Evolutionary conservation across 352 stramenopile genomes (phyloP).

Genomic region (Phytophthora niederhauseri): DNA sequence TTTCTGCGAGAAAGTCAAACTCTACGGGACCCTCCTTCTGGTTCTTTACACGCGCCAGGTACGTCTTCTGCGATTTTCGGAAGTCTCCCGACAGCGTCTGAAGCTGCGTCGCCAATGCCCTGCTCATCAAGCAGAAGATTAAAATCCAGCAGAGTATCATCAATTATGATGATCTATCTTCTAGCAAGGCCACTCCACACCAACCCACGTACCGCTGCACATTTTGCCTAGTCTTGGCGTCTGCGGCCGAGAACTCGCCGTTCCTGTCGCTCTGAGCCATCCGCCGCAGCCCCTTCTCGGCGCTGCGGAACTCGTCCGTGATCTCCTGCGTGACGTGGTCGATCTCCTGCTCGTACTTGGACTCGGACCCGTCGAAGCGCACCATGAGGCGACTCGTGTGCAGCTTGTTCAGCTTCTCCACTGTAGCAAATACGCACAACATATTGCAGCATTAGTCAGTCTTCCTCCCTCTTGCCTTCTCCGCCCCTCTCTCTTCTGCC

Average conservation of each 20-base stretch:
- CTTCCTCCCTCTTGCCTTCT: background rate
- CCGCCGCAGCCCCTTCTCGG: slow-evolving; percentile 74
- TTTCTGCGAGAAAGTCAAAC: slow-evolving; percentile 90
- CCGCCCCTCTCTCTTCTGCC: background rate
- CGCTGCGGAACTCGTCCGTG: slow-evolving; percentile 82
- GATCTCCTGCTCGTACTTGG: slow-evolving; percentile 87
- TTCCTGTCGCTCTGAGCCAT: slow-evolving; percentile 67
- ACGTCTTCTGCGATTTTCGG: slow-evolving; percentile 98
- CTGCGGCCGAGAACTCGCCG: slow-evolving; percentile 72
- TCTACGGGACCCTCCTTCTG: slow-evolving; percentile 96
- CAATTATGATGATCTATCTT: background rate
- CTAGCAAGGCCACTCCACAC: background rate
- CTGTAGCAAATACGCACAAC: slow-evolving; percentile 38
- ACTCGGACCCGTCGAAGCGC: slow-evolving; percentile 86
- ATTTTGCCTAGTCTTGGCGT: slow-evolving; percentile 88
- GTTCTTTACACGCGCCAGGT: slow-evolving; percentile 95
- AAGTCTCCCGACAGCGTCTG: slow-evolving; percentile 97
- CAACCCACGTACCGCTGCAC: slow-evolving; percentile 61
- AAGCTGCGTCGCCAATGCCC: slow-evolving; percentile 95
- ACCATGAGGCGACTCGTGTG: slow-evolving; percentile 89
- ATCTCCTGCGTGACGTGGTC: slow-evolving; percentile 80
- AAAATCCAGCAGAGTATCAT: background rate
- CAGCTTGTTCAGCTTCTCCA: slow-evolving; percentile 86
- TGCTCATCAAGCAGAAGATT: slow-evolving; percentile 24
- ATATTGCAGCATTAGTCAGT: background rate